Evolutionary conservation across 805 yeast species (phyloP).

Genomic region (Nematodospora valgi): DNA sequence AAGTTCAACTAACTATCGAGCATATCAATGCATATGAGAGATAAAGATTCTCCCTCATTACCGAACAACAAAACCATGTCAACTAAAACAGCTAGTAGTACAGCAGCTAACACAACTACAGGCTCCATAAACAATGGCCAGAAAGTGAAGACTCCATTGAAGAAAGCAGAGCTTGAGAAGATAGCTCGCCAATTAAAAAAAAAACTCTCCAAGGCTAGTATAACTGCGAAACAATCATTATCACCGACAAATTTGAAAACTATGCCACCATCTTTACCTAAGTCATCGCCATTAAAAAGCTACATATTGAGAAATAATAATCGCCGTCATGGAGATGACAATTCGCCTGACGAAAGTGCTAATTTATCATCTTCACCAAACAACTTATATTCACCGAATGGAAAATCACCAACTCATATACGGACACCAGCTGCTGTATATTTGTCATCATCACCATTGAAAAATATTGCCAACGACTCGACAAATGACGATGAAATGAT

Average conservation of each 20-base stretch:
- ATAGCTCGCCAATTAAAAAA: conserved; percentile 42
- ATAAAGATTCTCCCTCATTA: background rate
- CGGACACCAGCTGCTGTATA: conserved; percentile 32
- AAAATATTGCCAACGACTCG: conserved; percentile 13
- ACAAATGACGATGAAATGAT: conserved; percentile 6
- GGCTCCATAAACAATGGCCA: conserved; percentile 2
- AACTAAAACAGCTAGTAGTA: background rate
- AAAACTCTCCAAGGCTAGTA: conserved; percentile 41
- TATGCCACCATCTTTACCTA: conserved; percentile 14
- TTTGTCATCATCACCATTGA: conserved; percentile 34
- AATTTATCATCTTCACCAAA: conserved; percentile 26
- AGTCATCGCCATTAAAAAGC: conserved; percentile 29
- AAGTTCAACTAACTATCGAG: too few relatives aligned
- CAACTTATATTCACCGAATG: conserved; percentile 36
- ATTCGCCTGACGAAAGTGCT: conserved; percentile 17
- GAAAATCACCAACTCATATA: conserved; percentile 39
- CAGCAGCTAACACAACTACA: background rate
- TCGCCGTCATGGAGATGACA: conserved; percentile 13
- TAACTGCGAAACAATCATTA: conserved; percentile 37
- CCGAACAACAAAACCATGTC: background rate
- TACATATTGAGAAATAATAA: conserved; percentile 20
- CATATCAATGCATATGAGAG: too few relatives aligned
- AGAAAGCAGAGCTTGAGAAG: conserved; percentile 43
- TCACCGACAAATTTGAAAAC: conserved; percentile 21
- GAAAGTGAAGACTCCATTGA: conserved; percentile 32